Conservation (phyloP, 768 basidiomycete genomes). For the Tephrocybe sp. region DNA sequence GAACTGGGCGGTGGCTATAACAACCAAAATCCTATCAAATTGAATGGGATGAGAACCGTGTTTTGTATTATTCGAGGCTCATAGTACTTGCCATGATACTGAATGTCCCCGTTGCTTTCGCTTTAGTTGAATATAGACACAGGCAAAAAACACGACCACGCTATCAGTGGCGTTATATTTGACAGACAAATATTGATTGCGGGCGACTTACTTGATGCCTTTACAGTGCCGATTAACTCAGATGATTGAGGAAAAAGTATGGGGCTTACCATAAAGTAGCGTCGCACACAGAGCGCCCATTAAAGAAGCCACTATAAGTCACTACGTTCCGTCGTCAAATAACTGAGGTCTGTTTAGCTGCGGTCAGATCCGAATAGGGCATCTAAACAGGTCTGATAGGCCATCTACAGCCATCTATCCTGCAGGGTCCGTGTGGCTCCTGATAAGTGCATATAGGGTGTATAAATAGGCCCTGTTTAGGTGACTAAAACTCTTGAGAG, state of each 20-base stretch:
- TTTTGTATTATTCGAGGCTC: background rate
- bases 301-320: background rate
- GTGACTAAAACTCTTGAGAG: too few relatives aligned
- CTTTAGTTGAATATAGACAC: constrained; percentile 13
- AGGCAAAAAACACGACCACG: constrained; percentile 13
- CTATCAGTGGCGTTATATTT: constrained; percentile 1
- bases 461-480: too few relatives aligned
- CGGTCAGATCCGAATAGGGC: too few relatives aligned
- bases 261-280: constrained; percentile 17
- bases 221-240: background rate
- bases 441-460: too few relatives aligned
- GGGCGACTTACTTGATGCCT: background rate
- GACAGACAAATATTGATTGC: too few relatives aligned
- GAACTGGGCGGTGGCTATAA: constrained; percentile 14
- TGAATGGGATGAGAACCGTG: background rate
- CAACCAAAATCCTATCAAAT: constrained; percentile 13
- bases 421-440: too few relatives aligned
- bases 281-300: constrained; percentile 13
- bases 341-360: too few relatives aligned
- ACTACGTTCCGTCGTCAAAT: too few relatives aligned
- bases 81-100: constrained; percentile 4
- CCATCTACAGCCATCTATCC: too few relatives aligned
- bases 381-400: too few relatives aligned
- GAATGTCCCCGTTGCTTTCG: background rate
- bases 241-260: background rate